Evolutionary conservation across 495 filamentous ascomycete species (phyloP).

Genomic region (Trichoderma virens): DNA sequence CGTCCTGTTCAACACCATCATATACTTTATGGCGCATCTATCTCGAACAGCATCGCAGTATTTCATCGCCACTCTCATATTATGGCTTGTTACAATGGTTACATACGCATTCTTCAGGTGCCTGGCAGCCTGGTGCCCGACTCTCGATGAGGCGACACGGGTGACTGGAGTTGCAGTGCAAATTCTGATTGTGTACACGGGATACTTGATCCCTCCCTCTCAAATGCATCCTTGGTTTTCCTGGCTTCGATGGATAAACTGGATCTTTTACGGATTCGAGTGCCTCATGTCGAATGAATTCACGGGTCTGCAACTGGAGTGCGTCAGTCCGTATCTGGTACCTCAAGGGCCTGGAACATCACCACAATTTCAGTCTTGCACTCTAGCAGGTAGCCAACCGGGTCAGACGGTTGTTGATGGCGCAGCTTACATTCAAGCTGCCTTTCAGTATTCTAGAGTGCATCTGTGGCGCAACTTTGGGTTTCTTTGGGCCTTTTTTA

Average conservation of each 20-base stretch:
- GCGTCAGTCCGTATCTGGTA: constrained; percentile 43
- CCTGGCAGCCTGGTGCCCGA: constrained; percentile 55
- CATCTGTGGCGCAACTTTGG: constrained; percentile 84
- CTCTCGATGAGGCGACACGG: constrained; percentile 50
- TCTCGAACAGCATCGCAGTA: constrained; percentile 66
- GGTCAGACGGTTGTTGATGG: constrained; percentile 49
- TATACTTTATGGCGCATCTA: constrained; percentile 73
- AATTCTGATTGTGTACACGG: constrained; percentile 68
- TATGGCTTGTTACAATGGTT: constrained; percentile 58
- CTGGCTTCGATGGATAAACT: constrained; percentile 73
- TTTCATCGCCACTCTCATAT: constrained; percentile 64
- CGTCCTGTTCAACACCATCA: constrained; percentile 61
- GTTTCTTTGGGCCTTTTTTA: constrained; percentile 44
- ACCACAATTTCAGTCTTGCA: constrained; percentile 52
- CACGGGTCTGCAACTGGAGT: constrained; percentile 40
- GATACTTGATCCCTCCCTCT: constrained; percentile 60
- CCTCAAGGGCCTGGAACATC: constrained; percentile 48
- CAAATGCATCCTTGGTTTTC: constrained; percentile 70
- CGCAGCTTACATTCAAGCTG: constrained; percentile 46
- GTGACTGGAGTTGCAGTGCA: constrained; percentile 48
- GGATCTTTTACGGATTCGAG: constrained; percentile 68
- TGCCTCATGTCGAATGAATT: constrained; percentile 63
- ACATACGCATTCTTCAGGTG: constrained; percentile 77
- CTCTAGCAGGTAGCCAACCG: constrained; percentile 44
- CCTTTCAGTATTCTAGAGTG: constrained; percentile 53